A percentile compares a stretch with the other conserved stretches of the same genome.
Conservation (phyloP, 2,329 filamentous ascomycete species). For the Epichloe elymi region DNA sequence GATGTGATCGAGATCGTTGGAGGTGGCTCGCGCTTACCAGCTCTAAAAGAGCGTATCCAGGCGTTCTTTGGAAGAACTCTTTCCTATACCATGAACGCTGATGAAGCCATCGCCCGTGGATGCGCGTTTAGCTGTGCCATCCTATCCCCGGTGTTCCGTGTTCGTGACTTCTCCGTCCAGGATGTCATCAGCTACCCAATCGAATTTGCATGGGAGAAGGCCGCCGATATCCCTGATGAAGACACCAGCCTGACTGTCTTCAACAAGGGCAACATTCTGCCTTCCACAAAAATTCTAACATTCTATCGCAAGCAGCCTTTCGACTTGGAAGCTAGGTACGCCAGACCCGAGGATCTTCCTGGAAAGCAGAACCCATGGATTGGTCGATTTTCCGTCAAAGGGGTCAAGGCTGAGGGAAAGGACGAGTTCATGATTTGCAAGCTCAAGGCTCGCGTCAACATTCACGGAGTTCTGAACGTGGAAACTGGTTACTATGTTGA, state of each 20-base stretch:
- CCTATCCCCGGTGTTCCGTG: slow-evolving; percentile 92
- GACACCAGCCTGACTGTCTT: slow-evolving; percentile 96
- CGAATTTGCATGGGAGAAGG: slow-evolving; percentile 98
- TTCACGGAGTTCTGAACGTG: slow-evolving; percentile 91
- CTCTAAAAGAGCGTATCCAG: slow-evolving; percentile 81
- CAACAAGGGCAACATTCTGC: slow-evolving; percentile 92
- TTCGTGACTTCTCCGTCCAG: slow-evolving; percentile 94
- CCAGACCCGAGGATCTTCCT: slow-evolving; percentile 72
- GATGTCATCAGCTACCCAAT: slow-evolving; percentile 98
- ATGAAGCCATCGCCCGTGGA: slow-evolving; percentile 90
- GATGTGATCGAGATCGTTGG: slow-evolving; percentile 88
- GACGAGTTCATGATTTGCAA: slow-evolving; percentile 99
- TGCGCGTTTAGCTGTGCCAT: slow-evolving; percentile 97
- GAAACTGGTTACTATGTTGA: slow-evolving; percentile 97
- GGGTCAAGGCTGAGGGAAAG: slow-evolving; percentile 82
- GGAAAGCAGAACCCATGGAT: slow-evolving; percentile 92
- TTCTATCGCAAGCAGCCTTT: slow-evolving; percentile 99
- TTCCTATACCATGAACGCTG: slow-evolving; percentile 95
- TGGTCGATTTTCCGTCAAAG: slow-evolving; percentile 94
- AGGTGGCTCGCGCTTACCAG: slow-evolving; percentile 84
- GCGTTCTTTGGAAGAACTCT: slow-evolving; percentile 85
- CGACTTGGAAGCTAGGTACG: slow-evolving; percentile 89
- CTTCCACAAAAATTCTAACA: slow-evolving; percentile 96
- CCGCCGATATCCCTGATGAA: slow-evolving; percentile 93
- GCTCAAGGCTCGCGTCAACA: slow-evolving; percentile 91